Base-by-base conservation (phyloP, 208 protist genomes). In the Trypanosomatidae sp. region DNA sequence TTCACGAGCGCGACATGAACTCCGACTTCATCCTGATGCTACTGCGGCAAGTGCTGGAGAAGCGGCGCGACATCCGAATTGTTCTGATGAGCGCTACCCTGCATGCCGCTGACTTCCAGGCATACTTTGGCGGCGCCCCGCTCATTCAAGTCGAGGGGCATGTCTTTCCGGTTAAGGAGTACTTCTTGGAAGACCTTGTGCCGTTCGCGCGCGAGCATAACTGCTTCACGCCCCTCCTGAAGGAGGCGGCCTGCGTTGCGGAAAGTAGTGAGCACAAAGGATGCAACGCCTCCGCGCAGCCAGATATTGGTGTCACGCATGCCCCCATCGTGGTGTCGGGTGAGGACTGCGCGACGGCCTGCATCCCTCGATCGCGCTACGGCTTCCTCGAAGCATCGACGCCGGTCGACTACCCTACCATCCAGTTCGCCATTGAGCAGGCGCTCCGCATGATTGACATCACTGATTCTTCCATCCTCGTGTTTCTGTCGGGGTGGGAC, bases 1-100 rank as follows among this genome's bases (percentile, higher is more conserved):
- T 99, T 7, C 99, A 99, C 84, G 99, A 99, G 84, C 86, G 99
- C 22, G 99, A 99, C 58, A 96, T 99, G 50, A 86, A 98, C 82
- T 99, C 99, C 0, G 99, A 99, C 82, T 99, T 99, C 62, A 81
- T 99, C 0, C 97, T 99, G 67, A 96, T 98, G n/a, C 79, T 99
- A n/a, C 78, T 99, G 55, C 97, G 99, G 81, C 87, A 93, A 22
- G 66, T 98, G 33, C 39, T 94, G 6, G 19, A 36, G 25, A 74
- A 79, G 44, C 81, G 98, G 17, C 88, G 80, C 8, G 95, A 99
- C 73, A 74, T 99, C 19, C 99, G 98, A 71, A 89, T 99, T 10
- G 95, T 99, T 65, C 91, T 99, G 52, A 98, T 98, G 95, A 97
- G 92, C 67, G 97, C 97, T 39, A 99, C 97, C 12, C 77, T 99